A percentile compares a stretch with the other conserved stretches of the same genome.
These are phyloP conservation scores for Cucurbita maxima DNA, from an alignment of 306 rosid genomes.

Conservation along the genomic window DNA sequence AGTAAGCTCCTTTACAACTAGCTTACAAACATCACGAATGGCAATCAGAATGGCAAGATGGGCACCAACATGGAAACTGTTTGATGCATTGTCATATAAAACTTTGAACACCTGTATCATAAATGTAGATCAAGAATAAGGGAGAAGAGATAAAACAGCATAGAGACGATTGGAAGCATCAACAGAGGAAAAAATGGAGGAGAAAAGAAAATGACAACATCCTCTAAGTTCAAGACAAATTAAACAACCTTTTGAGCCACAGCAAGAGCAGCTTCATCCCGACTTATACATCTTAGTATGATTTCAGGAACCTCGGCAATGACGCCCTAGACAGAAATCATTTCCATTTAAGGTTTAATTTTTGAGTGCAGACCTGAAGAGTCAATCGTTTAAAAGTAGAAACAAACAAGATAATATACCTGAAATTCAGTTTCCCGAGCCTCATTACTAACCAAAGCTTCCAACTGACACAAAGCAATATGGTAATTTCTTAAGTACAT, in stretches of 20 bases:
- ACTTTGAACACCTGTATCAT: constrained; percentile 62
- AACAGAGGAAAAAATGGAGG: neutral
- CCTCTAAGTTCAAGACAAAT: neutral
- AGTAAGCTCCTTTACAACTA: constrained; percentile 85
- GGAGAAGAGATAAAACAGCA: neutral
- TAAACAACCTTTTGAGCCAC: constrained; percentile 86
- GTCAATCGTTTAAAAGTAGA: neutral
- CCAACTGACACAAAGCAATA: constrained; percentile 49
- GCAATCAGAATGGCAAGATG: constrained; percentile 81
- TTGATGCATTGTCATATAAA: constrained; percentile 69
- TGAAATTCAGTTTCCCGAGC: constrained; percentile 68
- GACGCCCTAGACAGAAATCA: constrained; percentile 38
- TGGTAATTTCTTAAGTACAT: constrained; percentile 3
- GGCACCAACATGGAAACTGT: constrained; percentile 51
- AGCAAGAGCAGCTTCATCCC: constrained; percentile 99
- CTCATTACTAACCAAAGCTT: constrained; percentile 54
- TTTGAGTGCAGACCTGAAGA: neutral
- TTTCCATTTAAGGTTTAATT: neutral
- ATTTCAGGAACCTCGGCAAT: constrained; percentile 89
- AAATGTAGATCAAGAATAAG: neutral
- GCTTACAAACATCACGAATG: constrained; percentile 99
- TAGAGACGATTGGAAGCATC: neutral
- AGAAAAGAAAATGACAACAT: neutral
- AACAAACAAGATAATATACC: constrained; percentile 25
- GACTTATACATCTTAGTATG: constrained; percentile 73